Evolutionary conservation across 1,284 basidiomycete species (phyloP).

Genomic region (Rhodofomes roseus): DNA sequence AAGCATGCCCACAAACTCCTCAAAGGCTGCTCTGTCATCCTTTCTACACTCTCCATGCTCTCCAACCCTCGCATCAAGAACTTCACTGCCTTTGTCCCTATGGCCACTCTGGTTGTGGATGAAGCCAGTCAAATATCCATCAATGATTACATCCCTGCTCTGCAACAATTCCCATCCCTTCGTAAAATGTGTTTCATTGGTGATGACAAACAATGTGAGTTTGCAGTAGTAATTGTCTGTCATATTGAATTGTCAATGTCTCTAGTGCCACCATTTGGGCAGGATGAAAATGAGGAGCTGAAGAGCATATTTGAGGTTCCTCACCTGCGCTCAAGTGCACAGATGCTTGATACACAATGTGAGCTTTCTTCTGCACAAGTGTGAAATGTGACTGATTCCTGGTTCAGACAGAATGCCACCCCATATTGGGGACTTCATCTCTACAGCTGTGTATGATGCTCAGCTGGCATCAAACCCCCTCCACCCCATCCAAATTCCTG

Average conservation of each 20-base stretch:
- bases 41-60: slow-evolving; percentile 74
- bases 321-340: slow-evolving; percentile 31
- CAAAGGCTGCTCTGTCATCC: slow-evolving; percentile 47
- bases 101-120: slow-evolving; percentile 37
- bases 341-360: slow-evolving; percentile 44
- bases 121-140: slow-evolving; percentile 42
- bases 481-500: slow-evolving; percentile 27
- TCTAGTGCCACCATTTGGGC: slow-evolving; percentile 47
- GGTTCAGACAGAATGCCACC: slow-evolving; percentile 70
- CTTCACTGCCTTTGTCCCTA: slow-evolving; percentile 31
- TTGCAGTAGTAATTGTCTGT: background rate
- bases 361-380: slow-evolving; percentile 8
- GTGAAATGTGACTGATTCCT: slow-evolving; percentile 1
- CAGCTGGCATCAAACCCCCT: slow-evolving; percentile 34
- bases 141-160: slow-evolving; percentile 52
- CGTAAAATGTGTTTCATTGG: slow-evolving; percentile 70
- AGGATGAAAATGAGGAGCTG: slow-evolving; percentile 36
- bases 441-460: slow-evolving; percentile 55
- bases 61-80: slow-evolving; percentile 33
- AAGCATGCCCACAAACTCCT: slow-evolving; percentile 20
- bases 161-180: slow-evolving; percentile 42
- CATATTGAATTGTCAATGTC: slow-evolving; percentile 1
- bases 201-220: slow-evolving; percentile 69
- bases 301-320: slow-evolving; percentile 43
- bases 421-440: slow-evolving; percentile 71